Evolutionary conservation across 176 grass and related monocot species (phyloP), one percentile per base, ranked within the genome.

Genomic region (Eremochloa ophiuroides): DNA sequence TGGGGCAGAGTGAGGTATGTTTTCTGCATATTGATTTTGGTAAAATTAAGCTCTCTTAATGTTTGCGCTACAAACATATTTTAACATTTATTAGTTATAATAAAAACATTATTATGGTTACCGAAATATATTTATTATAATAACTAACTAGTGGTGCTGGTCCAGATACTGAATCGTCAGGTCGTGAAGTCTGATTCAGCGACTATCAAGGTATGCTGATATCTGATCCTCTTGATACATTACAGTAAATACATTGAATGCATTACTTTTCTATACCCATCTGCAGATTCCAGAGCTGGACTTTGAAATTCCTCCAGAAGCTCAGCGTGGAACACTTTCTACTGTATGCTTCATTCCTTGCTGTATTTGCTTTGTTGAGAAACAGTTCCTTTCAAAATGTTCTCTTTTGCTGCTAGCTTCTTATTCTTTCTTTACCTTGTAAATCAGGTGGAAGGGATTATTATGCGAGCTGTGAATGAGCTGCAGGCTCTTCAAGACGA

Each of bases 121-220:
- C 22, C 3, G 5, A 40, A 42, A 38, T 27, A 62, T 60, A 53
- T 69, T 16, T 0, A 34, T 2, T 80, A 42, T 69, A 16, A 8
- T 76, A 22, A 73, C 66, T 86, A 81, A 78, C 67, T 72, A 69
- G 6, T 41, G 69, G 77, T 79, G 38, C 47, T 82, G 42, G 22
- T 82, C 68, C 90, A 98, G 95, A 43, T 95, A 27, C 77, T 98
- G 78, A 93, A 98, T 82, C 88, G 95, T 10, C 95, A 98, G 82
- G 92, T 98, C 11, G 90, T 98, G 58, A 95, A 98, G 84, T 98
- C 95, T 81, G 95, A 98, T 83, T 98, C 90, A 78, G 95, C 95
- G 81, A 93, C 88, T 91, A 93, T 98, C 44, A 98, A 91, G 88
- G 95, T 98, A 84, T 48, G 50, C 3, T 80, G 63, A 62, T 55